Evolutionary conservation across 148 eudicot genomes (phyloP).

Genomic region (Oxyria digyna): DNA sequence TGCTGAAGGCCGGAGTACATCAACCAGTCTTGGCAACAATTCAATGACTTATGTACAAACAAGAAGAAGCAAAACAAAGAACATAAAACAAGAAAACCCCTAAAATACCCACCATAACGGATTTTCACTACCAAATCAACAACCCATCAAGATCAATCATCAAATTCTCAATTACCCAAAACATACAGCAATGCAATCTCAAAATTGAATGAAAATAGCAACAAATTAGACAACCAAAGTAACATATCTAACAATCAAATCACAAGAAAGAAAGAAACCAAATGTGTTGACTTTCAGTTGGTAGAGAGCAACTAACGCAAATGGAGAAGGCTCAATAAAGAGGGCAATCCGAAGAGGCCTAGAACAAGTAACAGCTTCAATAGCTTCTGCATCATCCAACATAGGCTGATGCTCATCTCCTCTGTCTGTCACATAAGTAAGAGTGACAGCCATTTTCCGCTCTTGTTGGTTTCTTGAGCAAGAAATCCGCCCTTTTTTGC

Average conservation of each 20-base stretch:
- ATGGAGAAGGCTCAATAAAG: constrained; percentile 98
- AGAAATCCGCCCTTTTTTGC: background rate
- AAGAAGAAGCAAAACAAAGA: background rate
- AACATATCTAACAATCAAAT: background rate
- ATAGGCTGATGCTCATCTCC: constrained; percentile 47
- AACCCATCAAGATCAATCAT: background rate
- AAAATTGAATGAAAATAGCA: background rate
- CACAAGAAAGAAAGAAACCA: background rate
- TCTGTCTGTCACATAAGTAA: constrained; percentile 21
- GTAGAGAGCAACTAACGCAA: constrained; percentile 70
- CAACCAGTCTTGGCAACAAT: no score
- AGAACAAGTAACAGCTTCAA: constrained; percentile 27
- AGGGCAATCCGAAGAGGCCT: constrained; percentile 85
- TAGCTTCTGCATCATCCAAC: constrained; percentile 11
- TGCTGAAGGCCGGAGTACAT: background rate
- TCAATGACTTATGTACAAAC: no score
- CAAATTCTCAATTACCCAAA: background rate
- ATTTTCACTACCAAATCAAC: background rate
- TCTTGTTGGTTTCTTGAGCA: background rate
- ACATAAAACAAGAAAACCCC: background rate
- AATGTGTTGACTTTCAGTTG: background rate
- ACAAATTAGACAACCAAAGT: background rate
- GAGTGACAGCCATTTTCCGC: constrained; percentile 25
- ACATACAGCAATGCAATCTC: background rate
- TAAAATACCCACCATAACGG: background rate